Evolutionary conservation across 1,284 basidiomycete genomes (phyloP).

Genomic region (Trichosporon asahii): DNA sequence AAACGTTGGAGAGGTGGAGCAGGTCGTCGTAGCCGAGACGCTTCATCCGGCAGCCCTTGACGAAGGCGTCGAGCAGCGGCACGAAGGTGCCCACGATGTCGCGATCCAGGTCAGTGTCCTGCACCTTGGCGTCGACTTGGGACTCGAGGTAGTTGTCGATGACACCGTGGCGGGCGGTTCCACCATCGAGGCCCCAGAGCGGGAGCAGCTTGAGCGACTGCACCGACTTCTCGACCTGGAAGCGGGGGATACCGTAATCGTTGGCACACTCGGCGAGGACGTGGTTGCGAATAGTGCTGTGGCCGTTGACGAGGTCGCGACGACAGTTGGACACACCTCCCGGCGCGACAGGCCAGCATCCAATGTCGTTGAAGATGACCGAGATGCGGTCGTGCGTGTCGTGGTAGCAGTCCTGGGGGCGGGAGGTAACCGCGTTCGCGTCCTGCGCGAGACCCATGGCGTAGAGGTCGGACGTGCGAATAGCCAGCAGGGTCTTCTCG

Average conservation of each 20-base stretch:
- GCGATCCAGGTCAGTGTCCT: constrained; percentile 16
- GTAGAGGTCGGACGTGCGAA: constrained; percentile 20
- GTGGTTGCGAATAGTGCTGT: constrained; percentile 19
- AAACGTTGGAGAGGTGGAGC: constrained; percentile 13
- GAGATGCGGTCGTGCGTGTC: constrained; percentile 19
- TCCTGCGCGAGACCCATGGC: constrained; percentile 20
- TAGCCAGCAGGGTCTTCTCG: constrained; percentile 16
- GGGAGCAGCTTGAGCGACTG: constrained; percentile 20
- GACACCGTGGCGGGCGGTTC: constrained; percentile 16
- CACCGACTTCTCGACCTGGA: constrained; percentile 21
- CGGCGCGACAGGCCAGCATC: constrained; percentile 19
- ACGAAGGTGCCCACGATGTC: constrained; percentile 18
- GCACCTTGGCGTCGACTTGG: constrained; percentile 18
- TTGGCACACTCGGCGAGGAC: constrained; percentile 22
- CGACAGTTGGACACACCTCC: constrained; percentile 22
- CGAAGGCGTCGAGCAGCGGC: constrained; percentile 15
- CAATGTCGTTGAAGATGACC: constrained; percentile 20
- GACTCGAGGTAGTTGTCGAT: constrained; percentile 20
- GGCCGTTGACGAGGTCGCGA: constrained; percentile 21
- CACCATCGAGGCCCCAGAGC: constrained; percentile 20
- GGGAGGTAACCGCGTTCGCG: constrained; percentile 12
- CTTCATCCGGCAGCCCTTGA: constrained; percentile 19
- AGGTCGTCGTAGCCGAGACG: constrained; percentile 12
- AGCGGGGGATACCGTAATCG: constrained; percentile 20
- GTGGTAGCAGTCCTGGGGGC: constrained; percentile 20